phyloP scores from a whole-genome alignment of 1,284 basidiomycete genomes.

The Trichosporon sp. region DNA sequence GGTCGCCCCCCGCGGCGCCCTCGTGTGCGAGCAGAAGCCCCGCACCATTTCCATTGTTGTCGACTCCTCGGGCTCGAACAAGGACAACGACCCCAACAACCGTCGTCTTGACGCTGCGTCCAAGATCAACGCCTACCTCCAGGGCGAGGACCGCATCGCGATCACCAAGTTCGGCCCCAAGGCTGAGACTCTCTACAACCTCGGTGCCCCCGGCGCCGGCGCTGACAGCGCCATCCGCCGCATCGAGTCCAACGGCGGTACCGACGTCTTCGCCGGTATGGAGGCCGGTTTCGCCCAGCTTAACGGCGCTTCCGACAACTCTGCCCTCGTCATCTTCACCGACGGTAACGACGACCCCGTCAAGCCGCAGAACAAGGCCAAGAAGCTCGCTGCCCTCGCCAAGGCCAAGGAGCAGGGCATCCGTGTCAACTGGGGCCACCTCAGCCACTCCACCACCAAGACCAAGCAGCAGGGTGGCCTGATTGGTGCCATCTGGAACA shows the following conservation, averaged over 20 bases:
- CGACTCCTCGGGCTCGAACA: slow-evolving; percentile 9
- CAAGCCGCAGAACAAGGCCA: neutral
- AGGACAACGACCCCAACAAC: slow-evolving; percentile 7
- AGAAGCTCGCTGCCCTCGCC: neutral
- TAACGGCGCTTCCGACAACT: neutral
- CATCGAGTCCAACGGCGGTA: neutral
- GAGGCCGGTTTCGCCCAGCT: neutral
- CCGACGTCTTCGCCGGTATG: neutral
- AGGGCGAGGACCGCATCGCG: neutral
- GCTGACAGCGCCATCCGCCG: neutral
- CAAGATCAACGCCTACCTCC: slow-evolving; percentile 5
- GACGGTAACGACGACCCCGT: slow-evolving; percentile 1
- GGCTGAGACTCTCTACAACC: neutral
- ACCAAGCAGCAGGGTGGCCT: neutral
- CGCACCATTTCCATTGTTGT: slow-evolving; percentile 9
- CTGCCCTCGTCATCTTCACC: slow-evolving; percentile 7
- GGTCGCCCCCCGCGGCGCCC: neutral
- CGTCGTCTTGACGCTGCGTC: slow-evolving; percentile 7
- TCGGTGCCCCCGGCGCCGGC: neutral
- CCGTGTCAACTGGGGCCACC: slow-evolving; percentile 10
- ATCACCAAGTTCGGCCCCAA: neutral
- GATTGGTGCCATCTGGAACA: neutral
- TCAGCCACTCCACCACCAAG: neutral
- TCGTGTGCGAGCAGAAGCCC: neutral
- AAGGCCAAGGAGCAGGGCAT: slow-evolving; percentile 7